phyloP scores from a whole-genome alignment of 2,329 filamentous ascomycete species.

The Aspergillus pseudonomiae region DNA sequence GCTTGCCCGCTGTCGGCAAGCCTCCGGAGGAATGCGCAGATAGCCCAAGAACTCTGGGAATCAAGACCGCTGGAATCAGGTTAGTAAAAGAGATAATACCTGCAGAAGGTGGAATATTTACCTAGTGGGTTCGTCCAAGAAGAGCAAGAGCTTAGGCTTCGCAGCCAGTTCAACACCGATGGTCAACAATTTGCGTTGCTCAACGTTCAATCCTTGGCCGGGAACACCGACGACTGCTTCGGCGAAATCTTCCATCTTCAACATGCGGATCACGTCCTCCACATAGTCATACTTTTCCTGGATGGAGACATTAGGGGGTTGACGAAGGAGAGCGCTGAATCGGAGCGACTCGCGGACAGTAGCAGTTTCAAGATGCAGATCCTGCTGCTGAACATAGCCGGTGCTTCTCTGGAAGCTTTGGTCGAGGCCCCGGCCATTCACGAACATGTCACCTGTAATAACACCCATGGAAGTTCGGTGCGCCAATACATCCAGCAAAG shows the following conservation, averaged over 20 bases:
- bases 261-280: slow-evolving; percentile 80
- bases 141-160: slow-evolving; percentile 81
- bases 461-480: slow-evolving; percentile 84
- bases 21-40: slow-evolving; percentile 80
- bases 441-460: slow-evolving; percentile 80
- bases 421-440: slow-evolving; percentile 72
- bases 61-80: slow-evolving; percentile 70
- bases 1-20: slow-evolving; percentile 84
- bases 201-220: slow-evolving; percentile 70
- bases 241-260: slow-evolving; percentile 86
- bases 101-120: neutral
- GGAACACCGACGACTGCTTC: slow-evolving; percentile 86
- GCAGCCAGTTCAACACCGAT: slow-evolving; percentile 93
- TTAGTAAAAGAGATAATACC: neutral
- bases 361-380: slow-evolving; percentile 79
- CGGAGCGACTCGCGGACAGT: slow-evolving; percentile 85
- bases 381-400: slow-evolving; percentile 75
- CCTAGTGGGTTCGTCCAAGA: slow-evolving; percentile 87
- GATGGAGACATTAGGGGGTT: slow-evolving; percentile 70
- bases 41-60: slow-evolving; percentile 87
- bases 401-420: slow-evolving; percentile 38
- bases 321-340: slow-evolving; percentile 82
- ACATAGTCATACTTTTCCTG: slow-evolving; percentile 82
- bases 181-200: slow-evolving; percentile 73
- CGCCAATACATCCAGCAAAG: slow-evolving; percentile 81